Evolutionary conservation across 1,284 basidiomycete species (phyloP).

Genomic region (Clitocybe nebularis): DNA sequence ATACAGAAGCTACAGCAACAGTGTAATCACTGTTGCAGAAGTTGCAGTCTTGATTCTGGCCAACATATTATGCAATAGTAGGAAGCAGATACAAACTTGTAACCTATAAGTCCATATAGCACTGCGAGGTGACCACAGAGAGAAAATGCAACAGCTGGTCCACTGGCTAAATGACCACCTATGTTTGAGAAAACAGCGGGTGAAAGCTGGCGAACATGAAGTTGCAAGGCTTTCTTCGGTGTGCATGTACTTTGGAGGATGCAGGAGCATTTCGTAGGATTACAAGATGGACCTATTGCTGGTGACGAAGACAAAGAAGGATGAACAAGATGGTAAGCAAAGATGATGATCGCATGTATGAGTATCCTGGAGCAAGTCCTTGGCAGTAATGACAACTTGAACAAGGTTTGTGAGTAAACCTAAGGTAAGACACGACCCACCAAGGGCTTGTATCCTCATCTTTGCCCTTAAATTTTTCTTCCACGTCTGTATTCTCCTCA

Average conservation of each 20-base stretch:
- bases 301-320: slow-evolving; percentile 6
- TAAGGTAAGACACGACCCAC: slow-evolving; percentile 64
- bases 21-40: too few relatives aligned
- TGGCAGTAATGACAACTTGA: slow-evolving; percentile 48
- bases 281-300: slow-evolving; percentile 49
- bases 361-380: slow-evolving; percentile 39
- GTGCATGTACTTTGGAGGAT: slow-evolving; percentile 46
- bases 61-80: too few relatives aligned
- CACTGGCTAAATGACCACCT: slow-evolving; percentile 3
- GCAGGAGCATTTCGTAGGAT: slow-evolving; percentile 41
- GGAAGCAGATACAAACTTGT: too few relatives aligned
- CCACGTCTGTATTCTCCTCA: slow-evolving; percentile 12
- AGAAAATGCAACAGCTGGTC: slow-evolving; percentile 37
- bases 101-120: slow-evolving; percentile 68
- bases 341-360: slow-evolving; percentile 35
- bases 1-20: too few relatives aligned
- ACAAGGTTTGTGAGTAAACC: slow-evolving; percentile 71
- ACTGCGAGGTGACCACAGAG: slow-evolving; percentile 68
- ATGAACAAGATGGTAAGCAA: not conserved
- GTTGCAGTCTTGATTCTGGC: too few relatives aligned
- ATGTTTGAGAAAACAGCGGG: slow-evolving; percentile 1
- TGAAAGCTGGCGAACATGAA: slow-evolving; percentile 34
- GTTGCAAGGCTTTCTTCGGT: slow-evolving; percentile 18
- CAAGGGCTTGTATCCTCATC: slow-evolving; percentile 39
- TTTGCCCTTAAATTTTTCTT: slow-evolving; percentile 17